phyloP scores from a whole-genome alignment of 2,329 filamentous ascomycete genomes.

The Trichoderma koningiopsis region DNA sequence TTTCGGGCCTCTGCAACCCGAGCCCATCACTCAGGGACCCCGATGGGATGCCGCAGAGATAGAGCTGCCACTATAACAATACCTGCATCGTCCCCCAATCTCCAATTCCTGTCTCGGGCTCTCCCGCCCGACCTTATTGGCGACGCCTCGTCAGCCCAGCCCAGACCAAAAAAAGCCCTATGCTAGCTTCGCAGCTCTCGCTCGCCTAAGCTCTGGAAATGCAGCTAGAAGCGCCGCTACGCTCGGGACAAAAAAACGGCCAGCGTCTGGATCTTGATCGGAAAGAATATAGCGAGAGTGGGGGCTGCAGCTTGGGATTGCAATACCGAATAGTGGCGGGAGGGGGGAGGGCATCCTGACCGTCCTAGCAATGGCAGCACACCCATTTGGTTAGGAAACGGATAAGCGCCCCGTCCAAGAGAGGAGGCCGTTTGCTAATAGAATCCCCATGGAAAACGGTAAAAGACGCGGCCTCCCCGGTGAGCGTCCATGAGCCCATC shows the following conservation, averaged over 20 bases:
- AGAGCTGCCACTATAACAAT: neutral
- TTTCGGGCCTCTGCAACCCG: conserved; percentile 19
- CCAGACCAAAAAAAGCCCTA: neutral
- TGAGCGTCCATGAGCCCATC: neutral
- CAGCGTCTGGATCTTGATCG: conserved; percentile 25
- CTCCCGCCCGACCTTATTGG: neutral
- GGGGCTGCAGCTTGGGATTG: conserved; percentile 25
- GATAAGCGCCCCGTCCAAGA: conserved; percentile 16
- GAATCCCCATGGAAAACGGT: neutral
- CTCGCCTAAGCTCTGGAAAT: conserved; percentile 15
- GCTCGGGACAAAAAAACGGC: conserved; percentile 9
- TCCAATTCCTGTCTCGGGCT: neutral
- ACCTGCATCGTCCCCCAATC: neutral
- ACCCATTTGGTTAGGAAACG: conserved; percentile 3
- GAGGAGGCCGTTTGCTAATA: conserved; percentile 1
- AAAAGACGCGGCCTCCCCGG: conserved; percentile 8
- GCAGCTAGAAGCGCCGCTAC: conserved; percentile 24
- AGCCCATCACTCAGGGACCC: neutral
- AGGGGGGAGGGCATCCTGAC: neutral
- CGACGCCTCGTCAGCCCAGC: neutral
- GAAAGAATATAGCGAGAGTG: conserved; percentile 25
- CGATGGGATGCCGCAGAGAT: neutral
- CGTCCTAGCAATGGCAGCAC: conserved; percentile 8
- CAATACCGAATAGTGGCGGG: conserved; percentile 24
- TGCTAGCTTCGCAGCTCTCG: conserved; percentile 2